Evolutionary conservation across 1,139 yeast genomes (phyloP).

Genomic region (Pichia sp.): DNA sequence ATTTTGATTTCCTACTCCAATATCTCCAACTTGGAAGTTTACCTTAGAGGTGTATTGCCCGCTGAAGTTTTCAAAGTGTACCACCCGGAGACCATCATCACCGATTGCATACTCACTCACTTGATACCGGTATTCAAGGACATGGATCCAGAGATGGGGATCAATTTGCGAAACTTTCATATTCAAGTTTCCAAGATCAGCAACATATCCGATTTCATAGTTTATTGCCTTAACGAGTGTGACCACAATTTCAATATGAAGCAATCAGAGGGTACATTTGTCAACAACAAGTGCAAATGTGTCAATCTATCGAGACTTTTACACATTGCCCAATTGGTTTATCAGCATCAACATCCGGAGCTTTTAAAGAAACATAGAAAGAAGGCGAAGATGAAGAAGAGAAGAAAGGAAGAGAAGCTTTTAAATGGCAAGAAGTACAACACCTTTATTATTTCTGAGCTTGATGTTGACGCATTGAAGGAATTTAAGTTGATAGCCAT

Average conservation of each 20-base stretch:
- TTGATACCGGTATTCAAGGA: conserved; percentile 47
- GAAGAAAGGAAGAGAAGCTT: background rate
- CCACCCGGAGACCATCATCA: conserved; percentile 27
- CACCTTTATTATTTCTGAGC: conserved; percentile 23
- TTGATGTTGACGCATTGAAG: conserved; percentile 15
- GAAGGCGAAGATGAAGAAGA: no score
- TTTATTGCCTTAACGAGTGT: conserved; percentile 45
- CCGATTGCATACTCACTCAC: conserved; percentile 40
- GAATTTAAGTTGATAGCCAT: conserved; percentile 22
- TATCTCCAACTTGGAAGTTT: conserved; percentile 29
- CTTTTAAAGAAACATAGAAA: conserved; percentile 6
- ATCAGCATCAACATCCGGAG: conserved; percentile 27
- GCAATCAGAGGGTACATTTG: conserved; percentile 1
- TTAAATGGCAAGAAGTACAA: conserved; percentile 19
- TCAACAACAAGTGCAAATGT: conserved; percentile 29
- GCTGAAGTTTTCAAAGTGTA: conserved; percentile 11
- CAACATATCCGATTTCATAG: conserved; percentile 58
- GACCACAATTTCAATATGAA: conserved; percentile 15
- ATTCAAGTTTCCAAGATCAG: conserved; percentile 70
- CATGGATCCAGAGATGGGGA: conserved; percentile 60
- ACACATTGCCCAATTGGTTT: conserved; percentile 47
- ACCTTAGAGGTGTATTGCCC: conserved; percentile 15
- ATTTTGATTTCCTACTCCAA: conserved; percentile 41
- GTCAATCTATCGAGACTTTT: conserved; percentile 41
- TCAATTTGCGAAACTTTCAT: conserved; percentile 67